Evolutionary conservation across 768 basidiomycete genomes (phyloP).

Genomic region (Mycena alexandri): DNA sequence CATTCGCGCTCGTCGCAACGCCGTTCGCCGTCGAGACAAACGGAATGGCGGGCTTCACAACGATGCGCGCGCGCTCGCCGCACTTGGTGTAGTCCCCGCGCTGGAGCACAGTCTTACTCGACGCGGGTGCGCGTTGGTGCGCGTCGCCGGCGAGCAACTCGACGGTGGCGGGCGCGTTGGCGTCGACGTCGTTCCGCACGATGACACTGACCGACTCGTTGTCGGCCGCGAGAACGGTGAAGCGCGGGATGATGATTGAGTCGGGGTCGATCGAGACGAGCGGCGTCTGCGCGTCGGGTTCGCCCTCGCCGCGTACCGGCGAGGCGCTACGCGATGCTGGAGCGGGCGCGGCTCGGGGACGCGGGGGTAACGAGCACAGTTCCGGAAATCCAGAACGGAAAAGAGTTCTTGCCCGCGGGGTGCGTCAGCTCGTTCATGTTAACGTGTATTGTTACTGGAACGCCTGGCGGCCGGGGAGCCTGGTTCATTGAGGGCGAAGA

Average conservation of each 20-base stretch:
- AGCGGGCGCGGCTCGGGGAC: constrained; percentile 45
- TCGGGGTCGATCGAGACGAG: constrained; percentile 50
- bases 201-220: constrained; percentile 67
- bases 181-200: constrained; percentile 71
- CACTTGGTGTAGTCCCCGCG: constrained; percentile 40
- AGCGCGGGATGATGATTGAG: constrained; percentile 74
- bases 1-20: constrained; percentile 16
- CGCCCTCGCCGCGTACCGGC: constrained; percentile 33
- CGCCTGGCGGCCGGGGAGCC: constrained; percentile 60
- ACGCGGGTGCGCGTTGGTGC: constrained; percentile 71
- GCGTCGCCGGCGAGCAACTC: constrained; percentile 72
- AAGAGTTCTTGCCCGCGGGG: constrained; percentile 71
- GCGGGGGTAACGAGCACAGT: constrained; percentile 71
- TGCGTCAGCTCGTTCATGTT: constrained; percentile 81
- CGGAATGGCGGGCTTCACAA: constrained; percentile 29
- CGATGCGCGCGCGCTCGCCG: constrained; percentile 38
- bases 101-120: constrained; percentile 39
- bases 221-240: constrained; percentile 78
- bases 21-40: constrained; percentile 27
- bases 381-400: constrained; percentile 76
- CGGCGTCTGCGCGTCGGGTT: constrained; percentile 42
- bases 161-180: constrained; percentile 53
- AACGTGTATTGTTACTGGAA: constrained; percentile 79
- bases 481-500: constrained; percentile 46
- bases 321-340: constrained; percentile 40